Evolutionary conservation across 176 grass and related monocot genomes (phyloP), one percentile per base, ranked within the genome.

Genomic region (Pontederia paniculata): DNA sequence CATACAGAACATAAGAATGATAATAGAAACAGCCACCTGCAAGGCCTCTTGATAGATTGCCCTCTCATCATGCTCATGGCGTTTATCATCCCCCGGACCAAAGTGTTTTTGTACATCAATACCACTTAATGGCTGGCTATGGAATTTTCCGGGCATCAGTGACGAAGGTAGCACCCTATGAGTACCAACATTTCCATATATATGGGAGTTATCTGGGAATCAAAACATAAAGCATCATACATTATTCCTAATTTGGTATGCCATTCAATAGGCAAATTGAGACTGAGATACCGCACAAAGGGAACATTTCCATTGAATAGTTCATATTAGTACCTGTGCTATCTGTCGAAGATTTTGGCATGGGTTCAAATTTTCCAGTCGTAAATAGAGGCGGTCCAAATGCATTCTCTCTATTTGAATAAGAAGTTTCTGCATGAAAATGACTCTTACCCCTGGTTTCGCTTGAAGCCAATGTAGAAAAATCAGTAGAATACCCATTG

Each of bases 1-100:
- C 2, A 31, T 31, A 31, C 5, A 2, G 25, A 31, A 31, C 25
- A 31, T 31, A 31, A 31, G 25, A 5, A 52, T 9, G 55, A 28
- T 68, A 37, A 44, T 68, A 76, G 28, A 31, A 31, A 31, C 5
- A 50, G 48, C 55, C 86, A 91, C 94, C 86, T 91, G 94, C 52
- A 98, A 73, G 9, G 93, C 93, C 88, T 98, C 80, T 58, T 84
- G 87, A 78, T 84, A 98, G 72, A 98, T 77, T 5, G 75, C 68
- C 55, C 87, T 81, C 69, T 98, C 94, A 42, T 84, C 80, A 77
- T 21, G 58, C 73, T 98, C 93, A 59, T 88, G 8, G 25, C 20
- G 48, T 52, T 74, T 84, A 63, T 75, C 89, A 74, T 82, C 82
- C 57, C 28, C 57, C 52, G 84, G 60, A 37, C 42, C 86, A 58